Percentiles rank a stretch among this genome's conserved stretches.
Evolutionary conservation across 371 early-diverging fungal genomes (phyloP).

Genomic region (Mucor saturninus): DNA sequence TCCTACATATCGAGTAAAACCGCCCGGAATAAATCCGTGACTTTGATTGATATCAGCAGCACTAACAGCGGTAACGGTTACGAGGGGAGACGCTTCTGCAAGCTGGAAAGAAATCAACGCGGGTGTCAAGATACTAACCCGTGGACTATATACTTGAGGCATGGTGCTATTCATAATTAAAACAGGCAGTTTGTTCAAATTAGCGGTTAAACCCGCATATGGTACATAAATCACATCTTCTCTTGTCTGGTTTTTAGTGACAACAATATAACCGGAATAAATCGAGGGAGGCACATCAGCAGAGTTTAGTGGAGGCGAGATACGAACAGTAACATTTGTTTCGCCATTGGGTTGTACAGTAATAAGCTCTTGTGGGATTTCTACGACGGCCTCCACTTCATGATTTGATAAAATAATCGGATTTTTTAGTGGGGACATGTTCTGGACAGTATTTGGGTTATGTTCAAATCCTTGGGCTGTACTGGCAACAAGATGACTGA

Average conservation of each 20-base stretch:
- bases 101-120: constrained; percentile 34
- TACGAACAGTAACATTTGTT: constrained; percentile 32
- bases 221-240: constrained; percentile 34
- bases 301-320: constrained; percentile 30
- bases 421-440: constrained; percentile 25
- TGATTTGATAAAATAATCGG: constrained; percentile 26
- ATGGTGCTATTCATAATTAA: constrained; percentile 38
- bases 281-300: constrained; percentile 31
- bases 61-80: constrained; percentile 33
- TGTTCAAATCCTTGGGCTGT: constrained; percentile 50
- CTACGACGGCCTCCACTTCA: constrained; percentile 33
- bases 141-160: constrained; percentile 27
- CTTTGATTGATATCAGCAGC: constrained; percentile 16
- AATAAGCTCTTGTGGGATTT: constrained; percentile 21
- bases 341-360: constrained; percentile 30
- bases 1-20: constrained; percentile 35
- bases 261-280: constrained; percentile 45
- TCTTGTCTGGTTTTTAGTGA: constrained; percentile 19
- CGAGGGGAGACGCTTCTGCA: constrained; percentile 32
- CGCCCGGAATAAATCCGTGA: constrained; percentile 43
- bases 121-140: constrained; percentile 14
- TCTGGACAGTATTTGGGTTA: not conserved
- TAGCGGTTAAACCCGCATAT: constrained; percentile 47
- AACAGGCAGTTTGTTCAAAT: constrained; percentile 36
- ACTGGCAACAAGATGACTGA: constrained; percentile 51